A percentile compares a stretch with the other conserved stretches of the same genome.
Evolutionary conservation across 345 rosid genomes (phyloP).

Genomic region (Lepidium didymum): DNA sequence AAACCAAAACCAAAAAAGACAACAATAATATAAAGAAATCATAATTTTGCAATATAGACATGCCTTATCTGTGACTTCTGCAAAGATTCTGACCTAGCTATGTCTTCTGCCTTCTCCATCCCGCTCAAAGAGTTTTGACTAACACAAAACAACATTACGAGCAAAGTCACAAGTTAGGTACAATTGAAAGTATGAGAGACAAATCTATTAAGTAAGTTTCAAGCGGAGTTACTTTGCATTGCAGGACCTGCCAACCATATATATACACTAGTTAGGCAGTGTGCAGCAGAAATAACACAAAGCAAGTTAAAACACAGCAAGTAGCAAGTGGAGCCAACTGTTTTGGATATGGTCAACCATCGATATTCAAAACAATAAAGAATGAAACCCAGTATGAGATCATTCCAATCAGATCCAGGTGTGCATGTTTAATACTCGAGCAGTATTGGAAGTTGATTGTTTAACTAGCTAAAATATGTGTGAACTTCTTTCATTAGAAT

Average conservation of each 20-base stretch:
- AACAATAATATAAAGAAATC: constrained; percentile 14
- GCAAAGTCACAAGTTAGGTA: constrained; percentile 11
- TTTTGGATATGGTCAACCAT: constrained; percentile 11
- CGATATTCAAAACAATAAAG: not conserved
- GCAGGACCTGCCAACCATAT: constrained; percentile 68
- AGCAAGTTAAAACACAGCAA: no score
- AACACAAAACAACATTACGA: constrained; percentile 19
- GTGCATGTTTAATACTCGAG: constrained; percentile 2
- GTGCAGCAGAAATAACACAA: constrained; percentile 10
- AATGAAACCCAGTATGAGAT: not conserved
- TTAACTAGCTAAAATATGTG: not conserved
- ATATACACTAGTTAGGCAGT: constrained; percentile 51
- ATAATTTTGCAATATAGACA: constrained; percentile 31
- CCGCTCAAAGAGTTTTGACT: constrained; percentile 38
- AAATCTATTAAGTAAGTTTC: constrained; percentile 32
- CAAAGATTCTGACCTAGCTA: constrained; percentile 65
- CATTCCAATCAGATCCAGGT: not conserved
- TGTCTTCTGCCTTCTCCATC: constrained; percentile 39
- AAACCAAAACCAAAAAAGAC: not conserved
- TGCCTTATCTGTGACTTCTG: constrained; percentile 57
- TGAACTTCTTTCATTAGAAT: not conserved
- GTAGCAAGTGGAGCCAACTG: not conserved
- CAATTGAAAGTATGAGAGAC: constrained; percentile 23
- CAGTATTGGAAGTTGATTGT: not conserved
- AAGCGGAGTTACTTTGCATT: constrained; percentile 54